Conservation (phyloP, 2,329 filamentous ascomycete genomes). For the Fusarium albidum region DNA sequence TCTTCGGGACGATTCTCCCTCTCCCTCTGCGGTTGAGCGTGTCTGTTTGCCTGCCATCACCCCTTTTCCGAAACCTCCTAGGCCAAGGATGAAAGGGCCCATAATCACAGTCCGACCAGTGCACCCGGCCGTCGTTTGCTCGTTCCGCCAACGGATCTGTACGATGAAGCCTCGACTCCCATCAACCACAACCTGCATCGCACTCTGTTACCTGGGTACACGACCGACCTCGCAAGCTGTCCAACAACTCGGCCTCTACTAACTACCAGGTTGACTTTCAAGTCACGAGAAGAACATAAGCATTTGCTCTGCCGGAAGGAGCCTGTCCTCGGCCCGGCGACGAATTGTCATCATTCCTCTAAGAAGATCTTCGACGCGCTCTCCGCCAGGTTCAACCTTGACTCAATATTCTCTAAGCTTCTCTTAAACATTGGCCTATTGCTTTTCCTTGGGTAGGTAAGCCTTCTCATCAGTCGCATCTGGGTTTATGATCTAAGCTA, state of each 20-base stretch:
- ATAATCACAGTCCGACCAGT: slow-evolving; percentile 32
- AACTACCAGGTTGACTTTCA: slow-evolving; percentile 38
- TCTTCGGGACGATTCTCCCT: too few species aligned
- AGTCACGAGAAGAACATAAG: slow-evolving; percentile 42
- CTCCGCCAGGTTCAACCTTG: slow-evolving; percentile 61
- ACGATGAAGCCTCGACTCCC: too few species aligned
- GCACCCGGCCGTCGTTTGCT: slow-evolving; percentile 33
- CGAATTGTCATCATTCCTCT: slow-evolving; percentile 63
- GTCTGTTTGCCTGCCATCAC: too few species aligned
- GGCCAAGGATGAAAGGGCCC: slow-evolving; percentile 35
- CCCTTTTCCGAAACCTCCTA: slow-evolving; percentile 9
- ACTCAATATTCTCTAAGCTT: too few species aligned
- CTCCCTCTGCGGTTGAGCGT: too few species aligned
- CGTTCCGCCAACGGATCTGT: slow-evolving; percentile 28
- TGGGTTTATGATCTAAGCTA: too few species aligned
- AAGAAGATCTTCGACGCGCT: slow-evolving; percentile 66
- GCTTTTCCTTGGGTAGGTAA: too few species aligned
- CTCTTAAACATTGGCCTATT: too few species aligned
- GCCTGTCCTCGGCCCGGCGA: slow-evolving; percentile 56
- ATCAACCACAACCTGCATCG: slow-evolving; percentile 17
- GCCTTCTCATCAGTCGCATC: too few species aligned
- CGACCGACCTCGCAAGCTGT: slow-evolving; percentile 49
- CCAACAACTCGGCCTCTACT: slow-evolving; percentile 39
- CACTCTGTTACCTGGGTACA: slow-evolving; percentile 36
- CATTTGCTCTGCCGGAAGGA: slow-evolving; percentile 37